phyloP scores from a whole-genome alignment of 768 basidiomycete species.

The Suillus ampliporus region DNA sequence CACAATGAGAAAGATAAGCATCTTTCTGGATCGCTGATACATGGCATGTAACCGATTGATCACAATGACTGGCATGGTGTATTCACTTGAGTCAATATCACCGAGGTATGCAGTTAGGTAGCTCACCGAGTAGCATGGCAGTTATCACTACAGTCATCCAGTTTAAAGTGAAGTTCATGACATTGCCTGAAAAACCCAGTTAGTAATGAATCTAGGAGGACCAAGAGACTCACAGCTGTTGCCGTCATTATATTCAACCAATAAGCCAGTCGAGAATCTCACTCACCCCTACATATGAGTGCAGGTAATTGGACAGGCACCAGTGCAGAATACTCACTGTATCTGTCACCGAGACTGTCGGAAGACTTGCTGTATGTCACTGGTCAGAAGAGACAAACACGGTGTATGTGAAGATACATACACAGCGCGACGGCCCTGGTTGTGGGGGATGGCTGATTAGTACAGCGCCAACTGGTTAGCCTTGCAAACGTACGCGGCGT shows the following conservation, averaged over 20 bases:
- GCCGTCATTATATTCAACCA: background rate
- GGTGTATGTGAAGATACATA: background rate
- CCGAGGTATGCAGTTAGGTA: too few species aligned
- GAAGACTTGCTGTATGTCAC: background rate
- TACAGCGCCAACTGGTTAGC: background rate
- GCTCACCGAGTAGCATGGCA: background rate
- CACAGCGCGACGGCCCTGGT: background rate
- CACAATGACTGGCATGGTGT: background rate
- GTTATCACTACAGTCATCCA: background rate
- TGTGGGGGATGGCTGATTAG: background rate
- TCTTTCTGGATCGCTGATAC: background rate
- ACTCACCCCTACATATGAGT: slow-evolving; percentile 1
- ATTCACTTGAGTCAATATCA: background rate
- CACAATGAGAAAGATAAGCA: background rate
- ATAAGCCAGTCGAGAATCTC: too few species aligned
- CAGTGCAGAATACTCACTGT: background rate
- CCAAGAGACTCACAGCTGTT: background rate
- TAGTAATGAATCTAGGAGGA: background rate
- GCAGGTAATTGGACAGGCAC: background rate
- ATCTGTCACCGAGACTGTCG: background rate
- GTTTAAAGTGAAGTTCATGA: background rate
- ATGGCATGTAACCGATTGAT: background rate
- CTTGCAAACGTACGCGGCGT: background rate
- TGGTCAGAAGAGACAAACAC: background rate
- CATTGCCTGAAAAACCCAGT: background rate